phyloP scores from a whole-genome alignment of 108 stramenopile species.

The Nannochloropsis oceanica region DNA sequence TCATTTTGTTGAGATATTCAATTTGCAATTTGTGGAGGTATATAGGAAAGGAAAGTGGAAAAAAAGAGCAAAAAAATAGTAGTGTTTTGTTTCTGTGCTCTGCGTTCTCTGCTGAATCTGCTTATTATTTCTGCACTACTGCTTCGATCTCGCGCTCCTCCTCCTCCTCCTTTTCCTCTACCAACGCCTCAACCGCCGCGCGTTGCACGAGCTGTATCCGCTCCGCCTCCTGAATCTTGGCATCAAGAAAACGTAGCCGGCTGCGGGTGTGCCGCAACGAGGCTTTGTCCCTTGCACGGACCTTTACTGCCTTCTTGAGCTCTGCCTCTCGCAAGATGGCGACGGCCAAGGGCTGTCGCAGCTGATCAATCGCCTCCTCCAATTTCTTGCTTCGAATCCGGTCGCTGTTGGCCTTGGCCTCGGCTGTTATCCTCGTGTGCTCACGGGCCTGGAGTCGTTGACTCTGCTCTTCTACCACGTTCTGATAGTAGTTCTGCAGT shows the following conservation, averaged over 20 bases:
- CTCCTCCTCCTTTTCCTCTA: no score
- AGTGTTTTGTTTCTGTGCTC: no score
- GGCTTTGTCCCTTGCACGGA: not conserved
- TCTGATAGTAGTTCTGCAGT: not conserved
- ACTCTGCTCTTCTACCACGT: not conserved
- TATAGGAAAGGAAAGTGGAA: no score
- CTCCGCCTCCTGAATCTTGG: not conserved
- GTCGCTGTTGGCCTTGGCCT: not conserved
- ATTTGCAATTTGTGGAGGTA: no score
- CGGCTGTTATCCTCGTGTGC: not conserved
- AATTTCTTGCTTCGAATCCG: not conserved
- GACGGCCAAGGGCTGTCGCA: not conserved
- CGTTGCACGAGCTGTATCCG: not conserved
- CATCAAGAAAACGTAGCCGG: not conserved
- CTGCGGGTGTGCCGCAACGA: not conserved
- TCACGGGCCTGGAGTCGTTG: not conserved
- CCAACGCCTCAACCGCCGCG: not conserved
- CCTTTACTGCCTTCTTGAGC: not conserved
- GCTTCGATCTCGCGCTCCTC: no score
- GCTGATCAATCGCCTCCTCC: not conserved
- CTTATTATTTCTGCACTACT: no score
- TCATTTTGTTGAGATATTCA: no score
- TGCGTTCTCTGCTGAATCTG: no score
- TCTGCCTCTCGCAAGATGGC: not conserved
- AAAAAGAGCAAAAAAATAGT: no score